Conservation (phyloP, 306 rosid species). For the Rosa persica region DNA sequence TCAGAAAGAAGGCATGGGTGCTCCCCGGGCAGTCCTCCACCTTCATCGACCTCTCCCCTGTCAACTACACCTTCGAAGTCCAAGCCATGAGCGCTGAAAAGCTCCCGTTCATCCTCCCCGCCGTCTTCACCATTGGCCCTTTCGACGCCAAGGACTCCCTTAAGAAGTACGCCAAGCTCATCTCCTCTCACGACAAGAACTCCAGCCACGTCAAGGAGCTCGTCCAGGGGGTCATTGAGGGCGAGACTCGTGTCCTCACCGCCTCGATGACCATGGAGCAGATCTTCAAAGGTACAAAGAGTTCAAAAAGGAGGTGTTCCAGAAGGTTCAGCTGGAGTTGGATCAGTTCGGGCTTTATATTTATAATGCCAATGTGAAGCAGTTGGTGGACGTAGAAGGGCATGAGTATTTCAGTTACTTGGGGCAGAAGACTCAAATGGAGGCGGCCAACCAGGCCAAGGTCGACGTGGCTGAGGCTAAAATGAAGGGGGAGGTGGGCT, state of each 20-base stretch:
- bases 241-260: conserved; percentile 53
- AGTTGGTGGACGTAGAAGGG: conserved; percentile 45
- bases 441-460: conserved; percentile 51
- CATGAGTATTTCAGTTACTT: conserved; percentile 58
- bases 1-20: conserved; percentile 50
- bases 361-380: conserved; percentile 59
- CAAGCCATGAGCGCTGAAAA: conserved; percentile 69
- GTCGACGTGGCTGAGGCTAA: conserved; percentile 25
- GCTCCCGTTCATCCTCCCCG: conserved; percentile 52
- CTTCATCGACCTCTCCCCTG: conserved; percentile 44
- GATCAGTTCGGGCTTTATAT: conserved; percentile 54
- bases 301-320: conserved; percentile 53
- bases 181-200: conserved; percentile 30
- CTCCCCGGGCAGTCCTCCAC: conserved; percentile 36
- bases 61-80: conserved; percentile 61
- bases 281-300: conserved; percentile 31
- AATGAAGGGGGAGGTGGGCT: conserved; percentile 33
- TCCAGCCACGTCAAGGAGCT: conserved; percentile 53
- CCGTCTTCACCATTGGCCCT: conserved; percentile 63
- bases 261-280: conserved; percentile 63
- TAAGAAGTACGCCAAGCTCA: conserved; percentile 51
- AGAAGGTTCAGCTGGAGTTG: conserved; percentile 49
- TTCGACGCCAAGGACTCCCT: conserved; percentile 30
- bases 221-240: conserved; percentile 48
- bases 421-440: conserved; percentile 59